Percentiles rank a stretch among this genome's conserved stretches.
phyloP scores from a whole-genome alignment of 2,329 filamentous ascomycete genomes.

The Trichoderma sp. region DNA sequence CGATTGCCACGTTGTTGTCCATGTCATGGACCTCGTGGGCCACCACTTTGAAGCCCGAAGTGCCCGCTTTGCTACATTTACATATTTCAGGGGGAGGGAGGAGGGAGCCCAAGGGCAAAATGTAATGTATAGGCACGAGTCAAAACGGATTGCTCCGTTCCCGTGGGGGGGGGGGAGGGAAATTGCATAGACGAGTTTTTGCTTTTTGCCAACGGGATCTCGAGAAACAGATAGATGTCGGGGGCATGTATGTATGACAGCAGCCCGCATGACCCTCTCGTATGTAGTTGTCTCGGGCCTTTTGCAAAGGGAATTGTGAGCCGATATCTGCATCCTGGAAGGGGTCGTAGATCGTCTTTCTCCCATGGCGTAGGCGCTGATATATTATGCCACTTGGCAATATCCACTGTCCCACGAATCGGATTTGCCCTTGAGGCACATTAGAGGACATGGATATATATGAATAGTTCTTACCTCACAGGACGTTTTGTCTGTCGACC shows the following conservation, averaged over 20 bases:
- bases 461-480: neutral
- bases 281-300: conserved; percentile 5
- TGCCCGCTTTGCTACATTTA: conserved; percentile 3
- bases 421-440: neutral
- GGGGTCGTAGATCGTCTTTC: neutral
- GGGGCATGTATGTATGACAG: neutral
- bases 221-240: neutral
- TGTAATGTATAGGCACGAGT: neutral
- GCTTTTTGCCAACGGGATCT: neutral
- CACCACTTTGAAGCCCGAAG: neutral
- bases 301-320: conserved; percentile 5
- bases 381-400: neutral
- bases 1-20: conserved; percentile 15
- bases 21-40: conserved; percentile 9
- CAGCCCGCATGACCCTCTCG: neutral
- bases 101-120: neutral
- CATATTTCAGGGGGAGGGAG: neutral
- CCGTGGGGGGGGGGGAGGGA: neutral
- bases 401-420: neutral
- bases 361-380: neutral
- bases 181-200: neutral
- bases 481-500: neutral
- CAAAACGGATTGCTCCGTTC: neutral
- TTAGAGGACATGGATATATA: neutral
- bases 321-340: neutral